Evolutionary conservation across 192 early-diverging fungal species (phyloP), one percentile per base, ranked within the genome.

Genomic region (Phycomyces blakesleeanus): DNA sequence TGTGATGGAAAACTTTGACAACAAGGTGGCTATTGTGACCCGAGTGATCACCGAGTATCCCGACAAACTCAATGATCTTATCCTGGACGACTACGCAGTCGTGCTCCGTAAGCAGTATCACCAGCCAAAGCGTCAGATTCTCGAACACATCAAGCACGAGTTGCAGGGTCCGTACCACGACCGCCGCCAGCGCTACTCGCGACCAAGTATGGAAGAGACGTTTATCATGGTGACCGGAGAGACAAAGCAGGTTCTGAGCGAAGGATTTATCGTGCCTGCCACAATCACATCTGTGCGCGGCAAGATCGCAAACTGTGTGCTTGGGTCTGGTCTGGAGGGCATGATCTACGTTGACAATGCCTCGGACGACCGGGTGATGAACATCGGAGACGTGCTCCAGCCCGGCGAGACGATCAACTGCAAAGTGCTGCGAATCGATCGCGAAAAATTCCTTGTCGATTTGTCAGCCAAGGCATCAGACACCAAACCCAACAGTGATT

Each of bases 191-290:
- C 59, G 64, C 10, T 93, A 86, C 56, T 71, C 64, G 51, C 76
- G 73, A 38, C 88, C 89, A 0, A 78, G 67, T 7, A 42, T 72
- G 5, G 83, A 81, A 12, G 69, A 85, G 40, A 73, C 93, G 21
- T 91, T 97, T 68, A 78, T 82, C 10, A 94, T 94, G 93, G 76
- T 96, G 20, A 91, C 91, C 0, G 87, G 89, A 24, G 95, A 98
- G 72, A 84, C 80, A 6, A 83, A 84, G 20, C 80, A 88, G 42
- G 86, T 91, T 5, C 61, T 93, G 6, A 75, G 75, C 10, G 82
- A 83, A 9, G 87, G 83, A 11, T 81, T 79, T 26, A 78, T 93
- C 57, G 84, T 93, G 10, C 84, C 88, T 6, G 88, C 77, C 42
- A 74, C 82, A 15, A 71, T 98, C 0, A 75, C 82, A 10, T 85